Conservation (phyloP, 2,329 filamentous ascomycete genomes). For the Hypomyces perniciosus region DNA sequence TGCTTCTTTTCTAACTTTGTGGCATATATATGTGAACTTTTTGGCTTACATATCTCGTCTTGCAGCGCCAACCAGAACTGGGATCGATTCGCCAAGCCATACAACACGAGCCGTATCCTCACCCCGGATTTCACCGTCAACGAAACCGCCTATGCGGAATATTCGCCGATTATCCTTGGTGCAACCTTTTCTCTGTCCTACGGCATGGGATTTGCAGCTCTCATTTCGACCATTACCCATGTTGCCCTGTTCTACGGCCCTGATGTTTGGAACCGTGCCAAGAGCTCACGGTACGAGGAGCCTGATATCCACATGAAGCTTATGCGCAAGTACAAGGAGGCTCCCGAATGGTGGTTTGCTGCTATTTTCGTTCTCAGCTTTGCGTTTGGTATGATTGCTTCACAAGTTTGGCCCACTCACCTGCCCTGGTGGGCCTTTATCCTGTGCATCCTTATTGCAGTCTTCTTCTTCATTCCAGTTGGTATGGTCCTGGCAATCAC, state of each 20-base stretch:
- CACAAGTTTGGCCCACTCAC: constrained; percentile 30
- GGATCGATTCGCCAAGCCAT: constrained; percentile 51
- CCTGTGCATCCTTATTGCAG: constrained; percentile 31
- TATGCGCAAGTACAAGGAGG: constrained; percentile 49
- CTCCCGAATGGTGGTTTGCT: constrained; percentile 52
- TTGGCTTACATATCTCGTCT: neutral
- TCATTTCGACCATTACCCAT: constrained; percentile 47
- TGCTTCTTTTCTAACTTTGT: neutral
- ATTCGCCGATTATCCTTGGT: constrained; percentile 48
- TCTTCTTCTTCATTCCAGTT: constrained; percentile 35
- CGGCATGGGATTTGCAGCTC: constrained; percentile 49
- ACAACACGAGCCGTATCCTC: constrained; percentile 51
- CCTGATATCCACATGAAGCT: constrained; percentile 45
- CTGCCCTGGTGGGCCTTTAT: constrained; percentile 37
- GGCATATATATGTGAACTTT: neutral
- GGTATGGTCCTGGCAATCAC: constrained; percentile 40
- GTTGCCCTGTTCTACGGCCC: constrained; percentile 45
- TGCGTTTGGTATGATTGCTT: constrained; percentile 34
- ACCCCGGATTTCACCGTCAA: constrained; percentile 46
- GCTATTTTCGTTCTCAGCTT: constrained; percentile 40
- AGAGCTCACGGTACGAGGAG: constrained; percentile 29
- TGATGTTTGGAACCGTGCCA: constrained; percentile 34
- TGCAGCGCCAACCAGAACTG: constrained; percentile 43
- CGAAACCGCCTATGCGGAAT: constrained; percentile 47
- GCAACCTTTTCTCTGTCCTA: constrained; percentile 50